A percentile compares a stretch with the other conserved stretches of the same genome.
Evolutionary conservation across 257 asterid genomes (phyloP).

Genomic region (Solanum dulcamara): DNA sequence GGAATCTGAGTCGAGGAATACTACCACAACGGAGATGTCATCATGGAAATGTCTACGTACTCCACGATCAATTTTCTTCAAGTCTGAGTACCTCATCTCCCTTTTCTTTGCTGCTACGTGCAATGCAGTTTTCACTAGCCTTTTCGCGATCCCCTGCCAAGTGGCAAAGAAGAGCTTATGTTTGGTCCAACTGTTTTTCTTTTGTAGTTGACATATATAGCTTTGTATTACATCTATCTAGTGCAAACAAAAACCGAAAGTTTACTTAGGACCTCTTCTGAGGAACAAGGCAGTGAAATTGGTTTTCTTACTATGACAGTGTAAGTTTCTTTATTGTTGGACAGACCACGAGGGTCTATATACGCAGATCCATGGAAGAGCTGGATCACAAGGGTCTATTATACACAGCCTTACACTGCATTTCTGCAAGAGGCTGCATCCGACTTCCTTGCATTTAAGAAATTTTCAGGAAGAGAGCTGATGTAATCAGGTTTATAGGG

Average conservation of each 20-base stretch:
- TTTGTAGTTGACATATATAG: neutral
- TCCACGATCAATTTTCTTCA: slow-evolving; percentile 77
- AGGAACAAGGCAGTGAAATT: neutral
- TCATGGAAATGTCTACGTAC: slow-evolving; percentile 89
- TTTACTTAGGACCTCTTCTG: neutral
- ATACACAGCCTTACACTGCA: neutral
- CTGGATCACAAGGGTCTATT: neutral
- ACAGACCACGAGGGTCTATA: neutral
- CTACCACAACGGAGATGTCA: slow-evolving; percentile 63
- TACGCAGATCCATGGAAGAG: neutral
- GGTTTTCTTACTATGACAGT: neutral
- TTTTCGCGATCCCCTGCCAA: slow-evolving; percentile 68
- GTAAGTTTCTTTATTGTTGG: neutral
- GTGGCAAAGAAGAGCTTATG: neutral
- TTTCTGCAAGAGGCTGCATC: neutral
- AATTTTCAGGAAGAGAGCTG: neutral
- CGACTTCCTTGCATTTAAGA: neutral
- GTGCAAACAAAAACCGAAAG: neutral
- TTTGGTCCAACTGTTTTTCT: neutral
- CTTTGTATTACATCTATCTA: neutral
- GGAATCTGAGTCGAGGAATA: slow-evolving; percentile 61
- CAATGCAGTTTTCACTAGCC: slow-evolving; percentile 64
- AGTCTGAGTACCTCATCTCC: slow-evolving; percentile 87
- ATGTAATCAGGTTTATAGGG: neutral
- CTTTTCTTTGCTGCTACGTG: slow-evolving; percentile 87